phyloP scores from a whole-genome alignment of 2,329 filamentous ascomycete species.

The Byssothecium circinans region DNA sequence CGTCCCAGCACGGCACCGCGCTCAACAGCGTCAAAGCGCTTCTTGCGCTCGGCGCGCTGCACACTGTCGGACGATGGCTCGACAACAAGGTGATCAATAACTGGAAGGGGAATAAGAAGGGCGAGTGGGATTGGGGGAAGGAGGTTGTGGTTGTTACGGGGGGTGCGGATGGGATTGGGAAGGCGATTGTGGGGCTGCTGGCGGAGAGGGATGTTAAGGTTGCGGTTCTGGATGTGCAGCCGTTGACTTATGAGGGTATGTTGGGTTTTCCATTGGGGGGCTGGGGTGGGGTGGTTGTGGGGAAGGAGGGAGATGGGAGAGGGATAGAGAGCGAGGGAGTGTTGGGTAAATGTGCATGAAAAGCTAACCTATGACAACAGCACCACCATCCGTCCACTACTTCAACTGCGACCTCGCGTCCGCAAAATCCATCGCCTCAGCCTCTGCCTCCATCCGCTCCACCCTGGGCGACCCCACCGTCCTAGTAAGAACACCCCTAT shows the following conservation, averaged over 20 bases:
- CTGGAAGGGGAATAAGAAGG: slow-evolving; percentile 45
- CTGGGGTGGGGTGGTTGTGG: neutral
- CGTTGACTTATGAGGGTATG: slow-evolving; percentile 55
- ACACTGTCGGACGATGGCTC: slow-evolving; percentile 54
- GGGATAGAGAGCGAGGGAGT: no score
- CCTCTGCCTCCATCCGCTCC: slow-evolving; percentile 57
- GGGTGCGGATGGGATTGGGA: slow-evolving; percentile 73
- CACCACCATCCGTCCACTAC: slow-evolving; percentile 61
- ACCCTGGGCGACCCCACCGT: slow-evolving; percentile 67
- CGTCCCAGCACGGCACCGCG: slow-evolving; percentile 52
- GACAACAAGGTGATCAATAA: slow-evolving; percentile 56
- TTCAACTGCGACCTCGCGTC: slow-evolving; percentile 72
- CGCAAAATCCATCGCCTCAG: slow-evolving; percentile 54
- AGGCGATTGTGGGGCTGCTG: slow-evolving; percentile 65
- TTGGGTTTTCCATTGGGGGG: neutral
- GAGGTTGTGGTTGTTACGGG: slow-evolving; percentile 76
- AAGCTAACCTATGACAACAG: slow-evolving; percentile 25
- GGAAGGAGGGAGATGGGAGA: no score
- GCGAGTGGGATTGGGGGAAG: slow-evolving; percentile 65
- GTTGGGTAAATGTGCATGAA: no score
- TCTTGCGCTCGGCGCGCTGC: slow-evolving; percentile 56
- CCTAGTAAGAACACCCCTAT: no score
- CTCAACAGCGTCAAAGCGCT: slow-evolving; percentile 58
- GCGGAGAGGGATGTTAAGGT: slow-evolving; percentile 67
- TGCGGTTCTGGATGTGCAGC: slow-evolving; percentile 70